These are phyloP conservation scores for Hippophae rhamnoides DNA, from an alignment of 306 rosid genomes.

Conservation along the genomic window DNA sequence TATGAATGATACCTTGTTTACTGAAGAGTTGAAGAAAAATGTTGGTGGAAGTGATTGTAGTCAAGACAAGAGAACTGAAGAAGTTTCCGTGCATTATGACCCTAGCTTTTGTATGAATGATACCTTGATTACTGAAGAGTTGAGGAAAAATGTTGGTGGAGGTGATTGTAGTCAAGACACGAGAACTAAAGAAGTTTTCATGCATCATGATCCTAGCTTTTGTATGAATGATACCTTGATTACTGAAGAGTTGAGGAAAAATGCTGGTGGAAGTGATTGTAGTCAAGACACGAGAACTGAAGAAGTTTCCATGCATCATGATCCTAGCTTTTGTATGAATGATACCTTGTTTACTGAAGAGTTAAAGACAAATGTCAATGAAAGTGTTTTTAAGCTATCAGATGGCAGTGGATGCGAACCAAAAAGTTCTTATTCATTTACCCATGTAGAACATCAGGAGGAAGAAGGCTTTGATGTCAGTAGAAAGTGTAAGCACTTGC, in stretches of 20 bases:
- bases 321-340: slow-evolving; percentile 16
- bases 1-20: slow-evolving; percentile 20
- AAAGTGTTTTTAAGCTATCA: slow-evolving; percentile 18
- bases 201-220: slow-evolving; percentile 8
- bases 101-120: slow-evolving; percentile 20
- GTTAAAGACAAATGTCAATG: slow-evolving; percentile 16
- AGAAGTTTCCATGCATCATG: slow-evolving; percentile 15
- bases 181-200: slow-evolving; percentile 14
- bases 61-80: background rate
- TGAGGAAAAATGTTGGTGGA: slow-evolving; percentile 17
- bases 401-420: slow-evolving; percentile 16
- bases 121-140: slow-evolving; percentile 23
- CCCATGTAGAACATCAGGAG: slow-evolving; percentile 16
- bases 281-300: background rate
- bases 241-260: slow-evolving; percentile 24
- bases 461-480: slow-evolving; percentile 24
- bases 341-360: slow-evolving; percentile 27
- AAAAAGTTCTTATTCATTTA: slow-evolving; percentile 13
- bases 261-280: slow-evolving; percentile 15
- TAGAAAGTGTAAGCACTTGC: slow-evolving; percentile 16
- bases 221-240: slow-evolving; percentile 23
- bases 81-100: slow-evolving; percentile 13
- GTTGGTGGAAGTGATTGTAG: slow-evolving; percentile 15
- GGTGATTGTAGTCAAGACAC: slow-evolving; percentile 2
- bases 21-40: slow-evolving; percentile 22